Evolutionary conservation across 2,329 filamentous ascomycete species (phyloP).

Genomic region (Neonectria ditissima): DNA sequence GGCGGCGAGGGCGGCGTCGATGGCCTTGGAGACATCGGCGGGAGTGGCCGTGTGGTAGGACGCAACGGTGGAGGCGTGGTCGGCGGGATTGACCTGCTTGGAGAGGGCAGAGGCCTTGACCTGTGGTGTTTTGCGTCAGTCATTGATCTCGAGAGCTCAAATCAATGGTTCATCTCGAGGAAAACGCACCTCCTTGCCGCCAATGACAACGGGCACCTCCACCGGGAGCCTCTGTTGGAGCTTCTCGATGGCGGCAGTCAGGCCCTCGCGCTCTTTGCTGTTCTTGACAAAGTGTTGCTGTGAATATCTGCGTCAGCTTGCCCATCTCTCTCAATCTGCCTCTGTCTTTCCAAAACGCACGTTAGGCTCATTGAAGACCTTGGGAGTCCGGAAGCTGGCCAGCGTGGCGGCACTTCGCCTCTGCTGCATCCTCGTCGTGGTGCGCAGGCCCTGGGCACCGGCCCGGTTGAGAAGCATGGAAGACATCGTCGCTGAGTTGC

Average conservation of each 20-base stretch:
- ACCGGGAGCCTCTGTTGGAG: constrained; percentile 77
- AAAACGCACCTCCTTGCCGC: constrained; percentile 77
- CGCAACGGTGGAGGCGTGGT: constrained; percentile 81
- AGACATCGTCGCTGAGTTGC: constrained; percentile 45
- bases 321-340: neutral
- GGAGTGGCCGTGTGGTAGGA: constrained; percentile 86
- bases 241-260: constrained; percentile 78
- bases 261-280: constrained; percentile 80
- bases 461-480: constrained; percentile 51
- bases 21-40: constrained; percentile 81
- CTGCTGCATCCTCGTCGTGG: constrained; percentile 45
- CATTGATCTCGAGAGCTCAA: neutral
- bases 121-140: constrained; percentile 51
- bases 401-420: constrained; percentile 65
- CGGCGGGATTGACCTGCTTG: constrained; percentile 84
- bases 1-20: constrained; percentile 85
- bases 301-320: constrained; percentile 17
- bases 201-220: constrained; percentile 85
- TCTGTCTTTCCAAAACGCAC: constrained; percentile 64
- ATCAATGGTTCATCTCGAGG: neutral
- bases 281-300: constrained; percentile 92
- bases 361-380: constrained; percentile 94
- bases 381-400: constrained; percentile 88
- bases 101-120: constrained; percentile 74
- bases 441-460: constrained; percentile 48